phyloP scores from a whole-genome alignment of 306 rosid species.

The Fragaria iinumae region DNA sequence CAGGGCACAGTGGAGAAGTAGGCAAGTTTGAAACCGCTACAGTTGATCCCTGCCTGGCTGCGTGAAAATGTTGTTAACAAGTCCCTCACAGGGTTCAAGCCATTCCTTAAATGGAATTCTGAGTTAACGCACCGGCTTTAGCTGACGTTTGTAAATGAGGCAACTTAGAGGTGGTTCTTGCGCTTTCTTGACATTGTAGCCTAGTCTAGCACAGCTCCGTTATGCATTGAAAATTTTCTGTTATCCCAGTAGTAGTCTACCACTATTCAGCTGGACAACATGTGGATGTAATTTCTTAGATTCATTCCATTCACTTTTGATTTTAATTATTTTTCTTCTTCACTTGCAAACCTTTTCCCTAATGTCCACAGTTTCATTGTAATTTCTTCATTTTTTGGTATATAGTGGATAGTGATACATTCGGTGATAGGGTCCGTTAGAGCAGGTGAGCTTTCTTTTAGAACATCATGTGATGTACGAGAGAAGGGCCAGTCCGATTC shows the following conservation, averaged over 20 bases:
- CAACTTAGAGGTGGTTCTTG: conserved; percentile 9
- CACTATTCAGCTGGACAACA: conserved; percentile 14
- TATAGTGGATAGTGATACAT: neutral
- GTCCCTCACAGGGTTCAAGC: conserved; percentile 10
- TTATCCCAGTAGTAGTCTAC: conserved; percentile 5
- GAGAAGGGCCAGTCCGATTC: neutral
- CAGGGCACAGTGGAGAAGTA: conserved; percentile 6
- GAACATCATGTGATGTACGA: neutral
- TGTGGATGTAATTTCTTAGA: neutral
- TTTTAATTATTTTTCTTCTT: neutral
- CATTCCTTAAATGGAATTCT: conserved; percentile 30
- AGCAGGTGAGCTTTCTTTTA: neutral
- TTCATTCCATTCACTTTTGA: neutral
- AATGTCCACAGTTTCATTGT: neutral
- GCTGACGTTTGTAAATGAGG: conserved; percentile 42
- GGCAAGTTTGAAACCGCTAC: conserved; percentile 9
- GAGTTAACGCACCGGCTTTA: conserved; percentile 19
- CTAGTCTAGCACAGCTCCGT: conserved; percentile 18
- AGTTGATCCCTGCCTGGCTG: conserved; percentile 15
- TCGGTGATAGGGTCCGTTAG: neutral
- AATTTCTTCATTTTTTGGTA: too few species aligned
- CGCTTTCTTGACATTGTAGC: conserved; percentile 24
- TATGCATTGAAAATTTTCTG: neutral
- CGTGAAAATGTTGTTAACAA: conserved; percentile 15
- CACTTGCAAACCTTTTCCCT: neutral